Evolutionary conservation across 2,329 filamentous ascomycete genomes (phyloP).

Genomic region (Colletotrichum sp.): DNA sequence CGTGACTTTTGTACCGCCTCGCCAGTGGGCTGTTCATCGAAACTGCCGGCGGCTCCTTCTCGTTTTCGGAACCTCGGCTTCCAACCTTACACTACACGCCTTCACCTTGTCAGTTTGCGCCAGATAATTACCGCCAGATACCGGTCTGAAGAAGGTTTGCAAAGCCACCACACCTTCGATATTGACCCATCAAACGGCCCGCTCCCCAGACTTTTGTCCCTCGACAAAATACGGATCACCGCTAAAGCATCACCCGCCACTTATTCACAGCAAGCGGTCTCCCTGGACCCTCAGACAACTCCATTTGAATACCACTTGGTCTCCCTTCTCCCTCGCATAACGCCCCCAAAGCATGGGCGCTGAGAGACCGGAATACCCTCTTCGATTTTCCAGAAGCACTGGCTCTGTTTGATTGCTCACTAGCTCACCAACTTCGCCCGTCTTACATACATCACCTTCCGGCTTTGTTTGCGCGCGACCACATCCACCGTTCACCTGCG

Average conservation of each 20-base stretch:
- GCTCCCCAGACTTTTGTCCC: neutral
- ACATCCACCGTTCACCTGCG: neutral
- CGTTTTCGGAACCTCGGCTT: neutral
- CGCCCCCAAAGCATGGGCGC: neutral
- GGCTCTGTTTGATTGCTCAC: neutral
- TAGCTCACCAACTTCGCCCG: neutral
- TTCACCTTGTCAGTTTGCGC: neutral
- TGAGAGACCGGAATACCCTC: neutral
- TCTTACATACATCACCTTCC: neutral
- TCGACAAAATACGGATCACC: neutral
- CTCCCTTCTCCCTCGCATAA: neutral
- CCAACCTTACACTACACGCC: neutral
- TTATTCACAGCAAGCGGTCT: neutral
- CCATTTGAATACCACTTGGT: neutral
- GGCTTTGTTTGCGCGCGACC: slow-evolving; percentile 11
- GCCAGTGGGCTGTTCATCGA: neutral
- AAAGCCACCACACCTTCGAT: neutral
- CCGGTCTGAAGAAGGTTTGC: neutral
- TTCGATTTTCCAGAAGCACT: neutral
- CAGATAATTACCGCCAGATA: neutral
- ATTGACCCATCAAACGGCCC: neutral
- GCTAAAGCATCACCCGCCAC: neutral
- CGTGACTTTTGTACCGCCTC: neutral
- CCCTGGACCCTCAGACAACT: neutral
- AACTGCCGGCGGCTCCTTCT: neutral